Base-by-base conservation (phyloP, 805 yeast genomes). In the Jamesozyma rosinii region DNA sequence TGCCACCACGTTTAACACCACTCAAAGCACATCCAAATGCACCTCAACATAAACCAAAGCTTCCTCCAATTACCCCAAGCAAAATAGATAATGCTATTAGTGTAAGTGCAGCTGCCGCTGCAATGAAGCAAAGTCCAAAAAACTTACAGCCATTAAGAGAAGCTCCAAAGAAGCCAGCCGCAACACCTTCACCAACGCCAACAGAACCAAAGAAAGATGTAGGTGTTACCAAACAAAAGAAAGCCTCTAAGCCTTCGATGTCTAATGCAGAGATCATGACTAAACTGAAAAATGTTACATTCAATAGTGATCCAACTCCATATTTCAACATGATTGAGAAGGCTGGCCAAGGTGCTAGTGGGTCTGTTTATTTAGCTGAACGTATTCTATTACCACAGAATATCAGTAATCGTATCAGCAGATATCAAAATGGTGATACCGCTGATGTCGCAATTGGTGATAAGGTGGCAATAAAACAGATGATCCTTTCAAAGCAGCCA, bases 341-440 rank as follows among this genome's bases (percentile, higher is more conserved):
- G 51, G 92, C 90, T 1, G 99, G 99, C 15, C 97, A 92, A 67
- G 99, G 99, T 56, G 99, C 99, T 0, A 78, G 89, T 49, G 99
- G 98, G 17, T 87, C 94, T 3, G 99, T 92, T 17, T 92, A 83
- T 58, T 69, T 88, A 39, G 96, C 96, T 0, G 80, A 77, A 56
- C 74, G 82, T 37, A 64, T 76, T 39, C 71, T 70, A 43, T 64
- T 61, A 10, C 65, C 64, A n/a, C 61, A 61, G 1, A 48, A 46
- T 27, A 44, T 46, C 22, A 37, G 44, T 33, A 46, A 44, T 24
- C 40, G 44, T 31, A n/a, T 41, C 8, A 41, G 44, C 19, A 36
- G 44, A 36, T 49, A 51, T 34, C 48, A 49, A 29, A 47, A 43
- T 11, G 44, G 43, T 18, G 48, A 45, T 13, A 49, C 52, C 13